Evolutionary conservation across 2,329 filamentous ascomycete species (phyloP), one percentile per base, ranked within the genome.

Genomic region (Colletotrichum zoysiae): DNA sequence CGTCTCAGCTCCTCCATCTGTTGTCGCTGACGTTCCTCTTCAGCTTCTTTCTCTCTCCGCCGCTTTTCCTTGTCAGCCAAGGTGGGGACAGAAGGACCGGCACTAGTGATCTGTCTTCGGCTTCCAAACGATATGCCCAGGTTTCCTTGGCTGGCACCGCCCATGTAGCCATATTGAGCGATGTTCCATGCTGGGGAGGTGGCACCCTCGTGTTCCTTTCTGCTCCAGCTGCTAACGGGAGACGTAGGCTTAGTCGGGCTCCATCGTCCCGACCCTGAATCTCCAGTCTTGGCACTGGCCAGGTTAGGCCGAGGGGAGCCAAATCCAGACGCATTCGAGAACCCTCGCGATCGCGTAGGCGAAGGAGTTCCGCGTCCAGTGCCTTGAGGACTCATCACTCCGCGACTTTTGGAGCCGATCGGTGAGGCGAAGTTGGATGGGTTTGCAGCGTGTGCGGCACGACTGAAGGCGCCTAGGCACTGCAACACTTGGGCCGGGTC

Each of bases 171-270:
- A 79, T 99, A 99, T 80, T 99, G 96, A 69, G 95, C 93, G 76
- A 98, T 98, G 79, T 98, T 99, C 96, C 96, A 99, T 1, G 96
- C 96, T 0, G 96, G 96, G 35, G 91, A 87, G 1, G 95, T 98
- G 56, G 87, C 88, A 20, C 89, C 89, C 81, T 98, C 93, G 76
- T 98, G 94, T 67, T 89, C 88, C 81, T 89, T 93, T 80, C 90
- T 97, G 81, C 93, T 97, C 96, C 96, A 98, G 82, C 91, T 97
- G 79, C 93, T 97, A 73, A 95, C 89, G 1, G 85, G 81, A 70
- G 84, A 81, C 5, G 86, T 85, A 2, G 90, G 90, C 77, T 90
- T 93, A 12, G 90, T 85, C 40, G 91, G 90, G 74, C 89, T 92
- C 81, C 87, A 87, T 65, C 87, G 85, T 14, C 89, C 89, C 0